Base-by-base conservation (phyloP, 257 asterid species). In the Solanum lycopersicoides region DNA sequence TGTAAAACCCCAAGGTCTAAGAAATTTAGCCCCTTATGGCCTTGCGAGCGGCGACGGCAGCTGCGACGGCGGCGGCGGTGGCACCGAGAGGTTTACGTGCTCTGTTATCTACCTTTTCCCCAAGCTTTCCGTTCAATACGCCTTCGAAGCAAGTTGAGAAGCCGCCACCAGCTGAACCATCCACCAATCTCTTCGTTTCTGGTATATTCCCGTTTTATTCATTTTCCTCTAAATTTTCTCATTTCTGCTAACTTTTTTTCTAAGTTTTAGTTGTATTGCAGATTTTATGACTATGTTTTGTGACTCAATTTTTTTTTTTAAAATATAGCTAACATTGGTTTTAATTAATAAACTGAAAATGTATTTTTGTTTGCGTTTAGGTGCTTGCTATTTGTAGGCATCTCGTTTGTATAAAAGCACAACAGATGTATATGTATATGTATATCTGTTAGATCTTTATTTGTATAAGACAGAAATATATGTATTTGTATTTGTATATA, bases 131-230 rank as follows among this genome's bases (percentile, higher is more conserved):
- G 1, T 94, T 93, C 90, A 91, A 86, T 87, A 56, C 89, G 2
- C 97, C 95, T 0, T 91, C 88, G 60, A 18, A 91, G 23, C 91
- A 88, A 15, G 92, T 85, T 56, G 94, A 93, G 73, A 93, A 93
- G 93, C 94, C 93, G 72, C 96, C 98, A 74, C 92, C 96, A 0
- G 97, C 98, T 56, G 98, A 95, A 42, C 98, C 98, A 53, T 94
- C 97, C 37, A 90, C 92, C 89, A 95, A 95, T 91, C 98, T 96
- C 87, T 96, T 96, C 92, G 94, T 96, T 83, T 95, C 98, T 30
- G 99, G 98, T 91, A 86, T 37, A 1, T 72, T 8, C 28, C 47
- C 21, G 47, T 7, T 53, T 12, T 8, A 76, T 30, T 66, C 20
- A 25, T 28, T 28, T 66, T 66, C 73, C 74, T 25, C 5, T 12